Evolutionary conservation across 1,284 basidiomycete genomes (phyloP).

Genomic region (Sanghuangporus sanghuang): DNA sequence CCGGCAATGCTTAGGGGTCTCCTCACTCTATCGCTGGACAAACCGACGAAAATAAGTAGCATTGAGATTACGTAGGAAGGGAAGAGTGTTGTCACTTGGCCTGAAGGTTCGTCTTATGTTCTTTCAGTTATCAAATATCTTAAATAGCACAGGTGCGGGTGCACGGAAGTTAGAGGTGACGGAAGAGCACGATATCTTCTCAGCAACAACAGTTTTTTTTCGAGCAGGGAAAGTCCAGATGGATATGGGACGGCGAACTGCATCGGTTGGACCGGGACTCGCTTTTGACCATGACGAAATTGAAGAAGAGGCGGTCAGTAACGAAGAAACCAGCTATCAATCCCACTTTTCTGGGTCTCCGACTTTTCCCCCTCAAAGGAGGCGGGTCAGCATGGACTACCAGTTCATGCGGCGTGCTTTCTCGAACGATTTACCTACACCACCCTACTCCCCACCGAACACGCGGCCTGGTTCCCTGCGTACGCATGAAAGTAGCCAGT

Average conservation of each 20-base stretch:
- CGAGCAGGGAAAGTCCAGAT: slow-evolving; percentile 38
- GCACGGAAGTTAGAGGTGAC: slow-evolving; percentile 73
- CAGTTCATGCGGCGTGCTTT: slow-evolving; percentile 7
- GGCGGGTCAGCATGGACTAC: slow-evolving; percentile 16
- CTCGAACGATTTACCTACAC: slow-evolving; percentile 7
- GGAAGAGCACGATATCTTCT: slow-evolving; percentile 78
- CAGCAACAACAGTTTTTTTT: slow-evolving; percentile 73
- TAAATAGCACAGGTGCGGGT: slow-evolving; percentile 56
- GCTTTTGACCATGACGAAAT: slow-evolving; percentile 31
- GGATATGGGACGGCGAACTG: slow-evolving; percentile 43
- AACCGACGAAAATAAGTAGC: slow-evolving; percentile 83
- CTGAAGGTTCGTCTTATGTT: slow-evolving; percentile 63
- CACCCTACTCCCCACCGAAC: slow-evolving; percentile 18
- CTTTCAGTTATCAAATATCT: background rate
- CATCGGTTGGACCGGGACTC: slow-evolving; percentile 78
- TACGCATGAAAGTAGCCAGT: background rate
- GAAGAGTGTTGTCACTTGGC: slow-evolving; percentile 63
- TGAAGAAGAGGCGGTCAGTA: slow-evolving; percentile 24
- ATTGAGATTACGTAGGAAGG: slow-evolving; percentile 81
- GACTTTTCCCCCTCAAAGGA: slow-evolving; percentile 15
- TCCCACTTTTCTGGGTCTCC: slow-evolving; percentile 7
- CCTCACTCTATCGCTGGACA: slow-evolving; percentile 73
- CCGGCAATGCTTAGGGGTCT: slow-evolving; percentile 87
- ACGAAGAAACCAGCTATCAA: slow-evolving; percentile 6
- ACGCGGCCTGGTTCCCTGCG: slow-evolving; percentile 4